Evolutionary conservation across 768 basidiomycete genomes (phyloP).

Genomic region (Psilocybe sp.): DNA sequence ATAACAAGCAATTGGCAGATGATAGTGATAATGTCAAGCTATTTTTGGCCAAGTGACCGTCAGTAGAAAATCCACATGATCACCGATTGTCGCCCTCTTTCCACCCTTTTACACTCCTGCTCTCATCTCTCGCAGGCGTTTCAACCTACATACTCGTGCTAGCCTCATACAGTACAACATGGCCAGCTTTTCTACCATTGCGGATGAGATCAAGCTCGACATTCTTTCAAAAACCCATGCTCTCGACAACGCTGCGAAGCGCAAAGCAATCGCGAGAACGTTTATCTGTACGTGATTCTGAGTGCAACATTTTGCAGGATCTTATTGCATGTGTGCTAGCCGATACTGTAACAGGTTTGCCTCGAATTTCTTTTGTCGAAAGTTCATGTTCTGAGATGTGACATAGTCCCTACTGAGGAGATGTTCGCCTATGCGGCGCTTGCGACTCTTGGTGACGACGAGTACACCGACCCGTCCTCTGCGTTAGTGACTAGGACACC

Average conservation of each 20-base stretch:
- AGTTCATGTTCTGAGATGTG: not conserved
- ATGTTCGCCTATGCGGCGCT: conserved; percentile 71
- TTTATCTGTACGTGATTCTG: conserved; percentile 61
- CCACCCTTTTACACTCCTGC: too few relatives aligned
- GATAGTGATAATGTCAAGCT: too few relatives aligned
- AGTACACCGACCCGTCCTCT: conserved; percentile 64
- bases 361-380: conserved; percentile 2
- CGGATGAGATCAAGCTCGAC: conserved; percentile 56
- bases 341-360: conserved; percentile 50
- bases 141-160: too few relatives aligned
- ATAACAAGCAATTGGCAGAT: too few relatives aligned
- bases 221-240: conserved; percentile 52
- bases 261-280: conserved; percentile 58
- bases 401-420: conserved; percentile 59
- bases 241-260: conserved; percentile 53
- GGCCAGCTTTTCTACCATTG: conserved; percentile 28
- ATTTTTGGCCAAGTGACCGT: too few relatives aligned
- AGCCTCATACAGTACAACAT: conserved; percentile 5
- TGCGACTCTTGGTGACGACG: conserved; percentile 76
- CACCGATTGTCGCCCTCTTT: too few relatives aligned
- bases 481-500: too few relatives aligned
- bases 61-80: too few relatives aligned
- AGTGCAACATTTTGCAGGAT: not conserved
- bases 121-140: too few relatives aligned
- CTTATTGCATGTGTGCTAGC: conserved; percentile 24